Conservation (phyloP, 2,329 filamentous ascomycete species). For the Trichophyton rubrum region DNA sequence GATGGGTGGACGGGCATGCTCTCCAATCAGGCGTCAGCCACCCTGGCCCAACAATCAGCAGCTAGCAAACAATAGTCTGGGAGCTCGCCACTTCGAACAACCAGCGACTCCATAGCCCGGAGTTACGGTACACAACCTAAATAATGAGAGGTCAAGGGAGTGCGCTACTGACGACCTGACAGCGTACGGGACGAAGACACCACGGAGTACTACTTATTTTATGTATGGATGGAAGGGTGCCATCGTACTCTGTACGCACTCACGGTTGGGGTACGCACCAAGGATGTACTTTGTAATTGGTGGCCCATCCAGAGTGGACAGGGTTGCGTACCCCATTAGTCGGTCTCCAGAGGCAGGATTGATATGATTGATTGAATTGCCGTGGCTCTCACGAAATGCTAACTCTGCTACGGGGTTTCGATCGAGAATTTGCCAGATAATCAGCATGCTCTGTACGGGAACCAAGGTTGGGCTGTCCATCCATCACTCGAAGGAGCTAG, state of each 20-base stretch:
- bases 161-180: not conserved
- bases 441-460: not conserved
- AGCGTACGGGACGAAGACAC: too few relatives aligned
- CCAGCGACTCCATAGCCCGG: not conserved
- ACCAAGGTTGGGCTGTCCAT: not conserved
- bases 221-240: not conserved
- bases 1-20: not conserved
- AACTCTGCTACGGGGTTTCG: not conserved
- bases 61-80: conserved; percentile 6
- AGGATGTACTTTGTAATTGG: not conserved
- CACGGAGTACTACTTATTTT: not conserved
- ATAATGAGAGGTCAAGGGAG: not conserved
- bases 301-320: not conserved
- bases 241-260: not conserved
- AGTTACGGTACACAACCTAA: conserved; percentile 3
- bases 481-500: conserved; percentile 3
- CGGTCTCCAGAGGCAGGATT: not conserved
- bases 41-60: not conserved
- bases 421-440: not conserved
- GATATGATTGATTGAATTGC: not conserved
- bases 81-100: conserved; percentile 2
- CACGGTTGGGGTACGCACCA: not conserved
- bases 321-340: not conserved
- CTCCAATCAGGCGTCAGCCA: not conserved
- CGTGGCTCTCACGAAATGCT: not conserved